These are phyloP conservation scores for Russula brevipes DNA, from an alignment of 768 basidiomycete genomes.

Conservation along the genomic window DNA sequence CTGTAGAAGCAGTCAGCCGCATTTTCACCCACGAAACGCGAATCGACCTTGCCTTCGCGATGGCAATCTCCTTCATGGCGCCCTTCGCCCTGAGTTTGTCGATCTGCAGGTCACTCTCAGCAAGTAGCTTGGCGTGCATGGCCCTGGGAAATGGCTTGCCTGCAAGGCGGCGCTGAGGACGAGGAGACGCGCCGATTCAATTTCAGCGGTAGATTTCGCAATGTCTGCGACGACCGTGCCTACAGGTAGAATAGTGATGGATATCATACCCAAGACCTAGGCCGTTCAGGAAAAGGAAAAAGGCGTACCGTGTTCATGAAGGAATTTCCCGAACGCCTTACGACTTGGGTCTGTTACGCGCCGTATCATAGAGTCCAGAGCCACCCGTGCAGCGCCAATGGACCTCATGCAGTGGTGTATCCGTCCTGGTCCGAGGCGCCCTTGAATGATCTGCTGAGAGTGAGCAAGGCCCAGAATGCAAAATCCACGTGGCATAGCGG, in stretches of 20 bases:
- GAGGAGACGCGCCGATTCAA: slow-evolving; percentile 80
- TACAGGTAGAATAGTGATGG: slow-evolving; percentile 30
- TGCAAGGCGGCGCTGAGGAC: slow-evolving; percentile 90
- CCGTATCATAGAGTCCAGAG: slow-evolving; percentile 82
- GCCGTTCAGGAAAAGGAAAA: not conserved
- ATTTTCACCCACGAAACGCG: not conserved
- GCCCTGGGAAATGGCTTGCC: slow-evolving; percentile 34
- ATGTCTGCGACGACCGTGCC: slow-evolving; percentile 88
- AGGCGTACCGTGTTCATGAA: slow-evolving; percentile 79
- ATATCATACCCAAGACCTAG: not conserved
- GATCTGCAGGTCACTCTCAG: slow-evolving; percentile 45
- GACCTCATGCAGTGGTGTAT: slow-evolving; percentile 98
- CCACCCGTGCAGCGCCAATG: slow-evolving; percentile 80
- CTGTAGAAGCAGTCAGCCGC: slow-evolving; percentile 37
- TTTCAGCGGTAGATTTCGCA: slow-evolving; percentile 88
- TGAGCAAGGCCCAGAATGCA: not conserved
- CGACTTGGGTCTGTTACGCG: slow-evolving; percentile 88
- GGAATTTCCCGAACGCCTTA: slow-evolving; percentile 90
- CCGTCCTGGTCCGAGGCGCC: slow-evolving; percentile 92
- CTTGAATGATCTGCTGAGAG: slow-evolving; percentile 75
- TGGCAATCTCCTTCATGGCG: slow-evolving; percentile 94
- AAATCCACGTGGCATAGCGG: slow-evolving; percentile 7
- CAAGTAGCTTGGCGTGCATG: not conserved
- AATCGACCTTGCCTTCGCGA: slow-evolving; percentile 70
- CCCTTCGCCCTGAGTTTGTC: slow-evolving; percentile 90